A percentile compares a stretch with the other conserved stretches of the same genome.
These are phyloP conservation scores for Bryoglossum gracile DNA, from an alignment of 495 filamentous ascomycete species.

Conservation along the genomic window DNA sequence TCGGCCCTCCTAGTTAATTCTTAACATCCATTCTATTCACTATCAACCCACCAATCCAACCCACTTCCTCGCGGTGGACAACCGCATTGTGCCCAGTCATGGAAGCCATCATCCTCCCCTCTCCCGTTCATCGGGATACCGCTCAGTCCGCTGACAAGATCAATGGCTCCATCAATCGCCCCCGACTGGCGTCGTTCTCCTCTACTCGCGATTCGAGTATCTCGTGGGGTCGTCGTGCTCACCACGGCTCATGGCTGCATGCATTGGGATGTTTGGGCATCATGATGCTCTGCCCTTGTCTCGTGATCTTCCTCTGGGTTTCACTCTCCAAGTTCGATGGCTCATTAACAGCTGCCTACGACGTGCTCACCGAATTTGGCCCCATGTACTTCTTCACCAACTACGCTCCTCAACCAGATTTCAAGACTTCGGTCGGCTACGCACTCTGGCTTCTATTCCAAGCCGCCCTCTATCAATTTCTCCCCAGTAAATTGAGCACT, in stretches of 20 bases:
- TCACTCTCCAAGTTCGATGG: conserved; percentile 14
- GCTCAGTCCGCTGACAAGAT: neutral
- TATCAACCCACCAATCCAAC: too few species aligned
- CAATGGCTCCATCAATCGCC: conserved; percentile 5
- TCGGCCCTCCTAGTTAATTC: too few species aligned
- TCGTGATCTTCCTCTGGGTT: conserved; percentile 20
- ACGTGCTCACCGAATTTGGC: conserved; percentile 1
- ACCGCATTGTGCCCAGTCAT: neutral
- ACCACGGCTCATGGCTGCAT: conserved; percentile 19
- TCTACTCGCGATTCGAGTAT: conserved; percentile 17
- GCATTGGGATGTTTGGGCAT: conserved; percentile 16
- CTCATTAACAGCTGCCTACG: conserved; percentile 1
- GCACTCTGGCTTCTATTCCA: conserved; percentile 16
- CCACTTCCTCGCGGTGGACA: too few species aligned
- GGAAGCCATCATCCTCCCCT: conserved; percentile 20
- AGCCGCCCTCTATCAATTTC: conserved; percentile 11
- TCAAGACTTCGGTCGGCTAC: conserved; percentile 7
- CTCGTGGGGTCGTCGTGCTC: conserved; percentile 19
- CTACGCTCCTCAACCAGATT: conserved; percentile 4
- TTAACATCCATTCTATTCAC: too few species aligned
- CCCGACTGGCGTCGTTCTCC: conserved; percentile 16
- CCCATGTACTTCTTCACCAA: conserved; percentile 7
- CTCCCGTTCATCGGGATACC: conserved; percentile 3
- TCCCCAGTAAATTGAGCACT: conserved; percentile 14
- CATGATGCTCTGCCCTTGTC: conserved; percentile 12